Conservation (phyloP, 78 protist species). For the Planoprotostelium fungivorum region DNA sequence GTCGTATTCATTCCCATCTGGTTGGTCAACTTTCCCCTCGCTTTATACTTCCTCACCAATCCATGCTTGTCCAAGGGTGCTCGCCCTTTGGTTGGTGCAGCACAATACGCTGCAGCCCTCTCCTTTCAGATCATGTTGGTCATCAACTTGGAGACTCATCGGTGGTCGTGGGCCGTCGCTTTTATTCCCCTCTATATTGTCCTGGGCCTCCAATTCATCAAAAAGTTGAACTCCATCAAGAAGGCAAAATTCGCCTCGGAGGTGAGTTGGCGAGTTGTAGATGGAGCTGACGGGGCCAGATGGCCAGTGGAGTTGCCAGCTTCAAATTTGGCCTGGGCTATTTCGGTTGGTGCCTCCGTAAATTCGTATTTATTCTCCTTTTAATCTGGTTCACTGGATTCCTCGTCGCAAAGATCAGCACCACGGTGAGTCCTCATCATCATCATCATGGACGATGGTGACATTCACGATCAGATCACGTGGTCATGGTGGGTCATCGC, state of each 20-base stretch:
- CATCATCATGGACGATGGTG: neutral
- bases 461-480: neutral
- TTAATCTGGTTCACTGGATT: neutral
- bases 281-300: neutral
- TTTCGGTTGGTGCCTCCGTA: neutral
- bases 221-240: neutral
- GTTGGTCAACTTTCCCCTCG: neutral
- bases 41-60: neutral
- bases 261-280: neutral
- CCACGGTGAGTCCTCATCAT: neutral
- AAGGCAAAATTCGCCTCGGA: neutral
- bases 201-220: neutral
- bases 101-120: neutral
- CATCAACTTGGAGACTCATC: neutral
- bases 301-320: neutral
- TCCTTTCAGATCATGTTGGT: neutral
- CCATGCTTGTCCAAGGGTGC: neutral
- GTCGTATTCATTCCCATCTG: neutral
- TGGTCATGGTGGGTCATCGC: neutral
- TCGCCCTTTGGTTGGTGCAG: neutral
- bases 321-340: neutral
- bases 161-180: neutral
- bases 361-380: neutral
- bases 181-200: neutral
- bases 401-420: neutral